Evolutionary conservation across 2,329 filamentous ascomycete genomes (phyloP), one percentile per base, ranked within the genome.

Genomic region (Ophiostoma sp.): DNA sequence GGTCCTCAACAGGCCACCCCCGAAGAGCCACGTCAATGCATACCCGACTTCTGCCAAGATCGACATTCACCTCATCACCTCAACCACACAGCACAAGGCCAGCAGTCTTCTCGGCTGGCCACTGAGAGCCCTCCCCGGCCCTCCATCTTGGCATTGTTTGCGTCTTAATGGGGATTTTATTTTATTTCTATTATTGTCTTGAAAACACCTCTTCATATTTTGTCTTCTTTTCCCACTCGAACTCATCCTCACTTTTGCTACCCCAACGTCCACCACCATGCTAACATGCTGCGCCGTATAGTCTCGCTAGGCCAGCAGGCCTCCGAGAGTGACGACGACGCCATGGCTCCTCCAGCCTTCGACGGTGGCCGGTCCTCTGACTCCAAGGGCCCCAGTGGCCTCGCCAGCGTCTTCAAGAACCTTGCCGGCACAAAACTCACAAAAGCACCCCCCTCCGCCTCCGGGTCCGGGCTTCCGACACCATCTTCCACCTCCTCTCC

Each of bases 401-500:
- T 90, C 75, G 86, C 86, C 75, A 85, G 86, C 74, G 87, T 90
- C 72, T 87, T 90, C 76, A 88, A 87, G 75, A 87, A 85, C 74
- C 80, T 90, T 75, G 84, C 87, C 67, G 83, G 83, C 4, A 82
- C 82, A 71, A 87, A 83, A 77, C 79, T 84, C 71, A 81, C 81
- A 65, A 88, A 85, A 74, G 83, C 84, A 3, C 64, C 72, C 2
- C 35, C 70, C 5, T 13, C 65, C 65, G n/a, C 36, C 27, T 27
- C n/a, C 36, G 65, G 54, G 11, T 67, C 65, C 65, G 13, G 65
- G 0, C 36, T 64, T 8, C 48, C 54, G 4, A 66, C 68, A 3
- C 36, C 69, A 1, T 35, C 68, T 7, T n/a, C 71, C 7, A 23
- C 57, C 36, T 57, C 36, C 39, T 69, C 44, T n/a, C 66, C 73